These are phyloP conservation scores for Cavenderia fasciculata DNA, from an alignment of 78 protist species.

Conservation along the genomic window DNA sequence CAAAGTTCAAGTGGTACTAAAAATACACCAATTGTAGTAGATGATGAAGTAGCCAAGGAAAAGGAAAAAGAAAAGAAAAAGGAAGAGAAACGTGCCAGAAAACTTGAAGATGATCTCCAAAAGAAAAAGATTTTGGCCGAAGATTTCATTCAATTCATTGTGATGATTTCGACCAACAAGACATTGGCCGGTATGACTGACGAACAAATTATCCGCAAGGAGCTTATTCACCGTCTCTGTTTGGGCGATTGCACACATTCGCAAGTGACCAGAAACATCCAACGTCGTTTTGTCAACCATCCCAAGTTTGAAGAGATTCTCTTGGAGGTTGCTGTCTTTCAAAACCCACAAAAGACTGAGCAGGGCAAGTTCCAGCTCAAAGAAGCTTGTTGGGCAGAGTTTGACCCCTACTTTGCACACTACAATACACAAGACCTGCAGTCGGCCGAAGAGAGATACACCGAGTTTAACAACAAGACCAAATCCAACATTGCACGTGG, in stretches of 20 bases:
- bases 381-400: slow-evolving; percentile 76
- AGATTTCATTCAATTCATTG: slow-evolving; percentile 45
- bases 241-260: slow-evolving; percentile 72
- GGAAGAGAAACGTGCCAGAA: slow-evolving; percentile 29
- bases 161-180: slow-evolving; percentile 67
- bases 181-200: slow-evolving; percentile 68
- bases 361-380: slow-evolving; percentile 75
- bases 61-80: slow-evolving; percentile 40
- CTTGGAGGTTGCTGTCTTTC: slow-evolving; percentile 51
- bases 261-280: slow-evolving; percentile 42
- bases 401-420: slow-evolving; percentile 78
- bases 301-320: slow-evolving; percentile 58
- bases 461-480: slow-evolving; percentile 37
- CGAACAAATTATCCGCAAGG: slow-evolving; percentile 73
- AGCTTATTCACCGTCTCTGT: slow-evolving; percentile 69
- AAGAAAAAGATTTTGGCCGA: slow-evolving; percentile 53
- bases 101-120: slow-evolving; percentile 19
- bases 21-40: too few relatives aligned
- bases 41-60: too few relatives aligned
- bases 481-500: slow-evolving; percentile 70
- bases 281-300: slow-evolving; percentile 32
- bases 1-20: background rate
- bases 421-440: slow-evolving; percentile 68
- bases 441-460: slow-evolving; percentile 56
- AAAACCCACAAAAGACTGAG: slow-evolving; percentile 73